Conservation (phyloP, 2,329 filamentous ascomycete genomes). For the Arachnomyces sp. region DNA sequence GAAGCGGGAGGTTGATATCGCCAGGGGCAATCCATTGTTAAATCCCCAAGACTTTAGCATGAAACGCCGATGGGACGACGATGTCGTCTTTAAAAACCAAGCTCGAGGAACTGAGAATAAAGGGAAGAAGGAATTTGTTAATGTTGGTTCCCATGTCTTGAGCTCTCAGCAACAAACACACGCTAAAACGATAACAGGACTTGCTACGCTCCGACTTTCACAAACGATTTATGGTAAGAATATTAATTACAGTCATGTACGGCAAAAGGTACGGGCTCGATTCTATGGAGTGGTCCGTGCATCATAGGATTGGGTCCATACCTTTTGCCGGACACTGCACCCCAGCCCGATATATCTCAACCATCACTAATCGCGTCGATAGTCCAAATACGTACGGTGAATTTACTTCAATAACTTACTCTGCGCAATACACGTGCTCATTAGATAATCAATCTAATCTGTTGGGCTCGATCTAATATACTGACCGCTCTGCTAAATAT, state of each 20-base stretch:
- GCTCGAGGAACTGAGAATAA: conserved; percentile 89
- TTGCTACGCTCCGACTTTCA: conserved; percentile 93
- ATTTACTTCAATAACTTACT: neutral
- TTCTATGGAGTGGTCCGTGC: no score
- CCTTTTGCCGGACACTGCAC: no score
- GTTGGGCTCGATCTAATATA: no score
- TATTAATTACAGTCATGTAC: conserved; percentile 9
- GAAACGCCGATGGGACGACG: conserved; percentile 87
- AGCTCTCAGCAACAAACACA: neutral
- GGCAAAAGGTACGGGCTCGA: no score
- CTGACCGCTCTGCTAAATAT: no score
- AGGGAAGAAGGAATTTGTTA: conserved; percentile 93
- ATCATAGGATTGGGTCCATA: no score
- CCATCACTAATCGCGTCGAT: conserved; percentile 9
- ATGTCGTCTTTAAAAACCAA: conserved; percentile 99
- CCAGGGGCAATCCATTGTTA: conserved; percentile 82
- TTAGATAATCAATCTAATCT: no score
- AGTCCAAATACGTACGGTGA: conserved; percentile 46
- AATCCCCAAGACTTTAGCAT: conserved; percentile 84
- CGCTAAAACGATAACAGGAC: conserved; percentile 51
- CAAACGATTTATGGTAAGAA: conserved; percentile 80
- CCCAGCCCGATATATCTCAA: conserved; percentile 1
- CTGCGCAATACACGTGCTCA: neutral
- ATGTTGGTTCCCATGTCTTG: conserved; percentile 53
- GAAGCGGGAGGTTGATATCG: conserved; percentile 78